phyloP scores from a whole-genome alignment of 257 asterid species.

The Cordia subcordata region DNA sequence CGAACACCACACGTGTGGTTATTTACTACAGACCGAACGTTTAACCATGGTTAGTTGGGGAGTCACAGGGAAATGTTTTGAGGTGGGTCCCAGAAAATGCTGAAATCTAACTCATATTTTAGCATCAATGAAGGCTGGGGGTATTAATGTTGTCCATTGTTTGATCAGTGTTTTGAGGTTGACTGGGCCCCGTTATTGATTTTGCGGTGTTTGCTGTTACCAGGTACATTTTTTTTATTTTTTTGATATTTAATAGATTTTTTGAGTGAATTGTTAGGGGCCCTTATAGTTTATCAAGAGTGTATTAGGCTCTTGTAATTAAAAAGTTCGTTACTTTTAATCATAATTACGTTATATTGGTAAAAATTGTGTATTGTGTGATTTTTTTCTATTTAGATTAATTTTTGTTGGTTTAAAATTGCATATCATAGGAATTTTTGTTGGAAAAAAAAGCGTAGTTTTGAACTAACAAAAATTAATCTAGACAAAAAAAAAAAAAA shows the following conservation, averaged over 20 bases:
- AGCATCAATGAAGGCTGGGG: slow-evolving; percentile 12
- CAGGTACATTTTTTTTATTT: background rate
- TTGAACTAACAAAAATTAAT: too few relatives aligned
- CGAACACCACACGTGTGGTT: slow-evolving; percentile 7
- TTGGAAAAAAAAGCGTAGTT: too few relatives aligned
- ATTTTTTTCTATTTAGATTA: too few relatives aligned
- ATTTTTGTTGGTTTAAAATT: too few relatives aligned
- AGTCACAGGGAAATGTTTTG: slow-evolving; percentile 29
- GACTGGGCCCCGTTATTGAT: background rate
- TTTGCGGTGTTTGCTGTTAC: slow-evolving; percentile 2
- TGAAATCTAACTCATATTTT: slow-evolving; percentile 30
- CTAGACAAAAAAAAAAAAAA: too few relatives aligned
- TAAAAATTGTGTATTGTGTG: too few relatives aligned
- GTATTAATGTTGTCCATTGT: slow-evolving; percentile 15
- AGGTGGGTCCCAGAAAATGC: slow-evolving; percentile 17
- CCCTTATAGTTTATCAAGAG: too few relatives aligned
- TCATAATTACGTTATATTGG: too few relatives aligned
- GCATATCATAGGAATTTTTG: too few relatives aligned
- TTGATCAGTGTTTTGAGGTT: slow-evolving; percentile 15
- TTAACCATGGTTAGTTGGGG: slow-evolving; percentile 9
- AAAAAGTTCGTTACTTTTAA: too few relatives aligned
- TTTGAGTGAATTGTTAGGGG: background rate
- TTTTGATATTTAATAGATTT: too few relatives aligned
- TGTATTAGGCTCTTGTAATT: too few relatives aligned
- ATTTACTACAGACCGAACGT: background rate